A percentile compares a stretch with the other conserved stretches of the same genome.
Evolutionary conservation across 2,329 filamentous ascomycete genomes (phyloP).

Genomic region (Neofusicoccum umdonicola): DNA sequence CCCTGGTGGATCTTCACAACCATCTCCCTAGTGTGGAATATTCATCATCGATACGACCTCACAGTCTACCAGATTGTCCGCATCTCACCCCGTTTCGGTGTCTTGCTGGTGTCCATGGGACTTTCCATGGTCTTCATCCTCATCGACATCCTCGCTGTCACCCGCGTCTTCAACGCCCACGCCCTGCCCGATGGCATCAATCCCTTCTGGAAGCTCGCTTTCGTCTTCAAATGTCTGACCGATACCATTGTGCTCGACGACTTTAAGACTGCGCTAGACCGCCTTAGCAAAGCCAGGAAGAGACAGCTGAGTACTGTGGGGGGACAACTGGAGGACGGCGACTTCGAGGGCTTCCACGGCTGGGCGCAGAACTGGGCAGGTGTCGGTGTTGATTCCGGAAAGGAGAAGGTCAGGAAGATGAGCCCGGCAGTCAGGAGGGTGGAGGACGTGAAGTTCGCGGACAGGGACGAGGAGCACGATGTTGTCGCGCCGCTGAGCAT

Average conservation of each 20-base stretch:
- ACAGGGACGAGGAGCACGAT: conserved; percentile 5
- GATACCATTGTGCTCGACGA: conserved; percentile 67
- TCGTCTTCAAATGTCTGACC: conserved; percentile 66
- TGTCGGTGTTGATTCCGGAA: background rate
- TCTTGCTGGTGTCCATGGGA: conserved; percentile 61
- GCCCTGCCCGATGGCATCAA: conserved; percentile 55
- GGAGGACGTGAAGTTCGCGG: background rate
- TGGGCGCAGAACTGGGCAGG: background rate
- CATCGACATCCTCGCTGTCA: conserved; percentile 60
- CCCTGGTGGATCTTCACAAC: conserved; percentile 69
- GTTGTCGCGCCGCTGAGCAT: conserved; percentile 1
- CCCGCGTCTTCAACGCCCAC: conserved; percentile 42
- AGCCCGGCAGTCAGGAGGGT: background rate
- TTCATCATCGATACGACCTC: conserved; percentile 62
- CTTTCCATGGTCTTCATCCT: conserved; percentile 61
- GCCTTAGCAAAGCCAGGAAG: conserved; percentile 26
- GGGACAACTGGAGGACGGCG: background rate
- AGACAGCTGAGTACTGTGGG: background rate
- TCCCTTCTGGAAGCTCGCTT: conserved; percentile 64
- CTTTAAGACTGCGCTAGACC: conserved; percentile 60
- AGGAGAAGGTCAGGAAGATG: background rate
- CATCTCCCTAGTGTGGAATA: conserved; percentile 60
- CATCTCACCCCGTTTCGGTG: conserved; percentile 62
- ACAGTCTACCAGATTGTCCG: conserved; percentile 56
- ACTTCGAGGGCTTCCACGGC: background rate